Conservation (phyloP, 345 rosid genomes). For the Nasturtium officinale region DNA sequence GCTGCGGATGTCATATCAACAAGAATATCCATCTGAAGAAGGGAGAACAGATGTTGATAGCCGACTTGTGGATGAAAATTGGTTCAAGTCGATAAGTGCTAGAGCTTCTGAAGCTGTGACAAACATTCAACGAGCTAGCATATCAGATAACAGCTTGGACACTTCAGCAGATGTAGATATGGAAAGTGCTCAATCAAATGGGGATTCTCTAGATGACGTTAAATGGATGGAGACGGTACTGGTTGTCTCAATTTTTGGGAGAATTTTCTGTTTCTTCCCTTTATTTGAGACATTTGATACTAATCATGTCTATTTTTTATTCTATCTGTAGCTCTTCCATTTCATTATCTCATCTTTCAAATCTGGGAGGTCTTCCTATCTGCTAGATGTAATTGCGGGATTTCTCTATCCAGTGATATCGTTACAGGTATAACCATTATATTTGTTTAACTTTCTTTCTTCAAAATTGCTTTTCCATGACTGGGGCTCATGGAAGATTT, state of each 20-base stretch:
- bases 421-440: constrained; percentile 66
- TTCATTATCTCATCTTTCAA: constrained; percentile 82
- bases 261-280: background rate
- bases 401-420: constrained; percentile 86
- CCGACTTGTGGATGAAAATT: constrained; percentile 58
- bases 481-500: constrained; percentile 30
- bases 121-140: constrained; percentile 70
- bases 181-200: constrained; percentile 56
- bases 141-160: constrained; percentile 56
- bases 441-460: constrained; percentile 6
- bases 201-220: constrained; percentile 72
- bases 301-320: constrained; percentile 19
- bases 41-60: constrained; percentile 45
- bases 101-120: constrained; percentile 75
- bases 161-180: constrained; percentile 45
- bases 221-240: constrained; percentile 99
- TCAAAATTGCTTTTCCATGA: constrained; percentile 10
- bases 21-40: constrained; percentile 51
- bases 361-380: constrained; percentile 92
- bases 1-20: constrained; percentile 57
- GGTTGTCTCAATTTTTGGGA: constrained; percentile 9
- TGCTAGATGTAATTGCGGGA: constrained; percentile 76
- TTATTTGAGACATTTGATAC: constrained; percentile 12
- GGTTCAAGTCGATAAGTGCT: constrained; percentile 64
- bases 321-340: constrained; percentile 68